Percentiles rank a stretch among this genome's conserved stretches.
phyloP scores from a whole-genome alignment of 1,284 basidiomycete genomes.

The Ganoderma leucocontextum region DNA sequence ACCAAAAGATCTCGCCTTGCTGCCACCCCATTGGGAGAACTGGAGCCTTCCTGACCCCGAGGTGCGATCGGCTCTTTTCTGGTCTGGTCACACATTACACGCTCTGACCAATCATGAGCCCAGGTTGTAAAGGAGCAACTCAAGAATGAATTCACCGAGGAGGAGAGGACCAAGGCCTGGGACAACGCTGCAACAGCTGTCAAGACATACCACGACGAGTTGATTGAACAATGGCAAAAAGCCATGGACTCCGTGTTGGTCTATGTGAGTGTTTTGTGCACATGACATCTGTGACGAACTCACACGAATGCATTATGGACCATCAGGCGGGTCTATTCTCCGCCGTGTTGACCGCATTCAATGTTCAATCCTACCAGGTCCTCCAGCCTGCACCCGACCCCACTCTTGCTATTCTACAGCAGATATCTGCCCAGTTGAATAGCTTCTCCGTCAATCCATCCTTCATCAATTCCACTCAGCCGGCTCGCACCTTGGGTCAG shows the following conservation, averaged over 20 bases:
- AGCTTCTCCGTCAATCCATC: conserved; percentile 9
- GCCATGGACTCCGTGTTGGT: conserved; percentile 17
- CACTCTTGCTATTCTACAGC: conserved; percentile 2
- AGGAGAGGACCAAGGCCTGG: conserved; percentile 2
- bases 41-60: not conserved
- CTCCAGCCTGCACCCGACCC: conserved; percentile 15
- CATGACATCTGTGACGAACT: not conserved
- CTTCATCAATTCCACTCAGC: too few relatives aligned
- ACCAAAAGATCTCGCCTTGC: too few relatives aligned
- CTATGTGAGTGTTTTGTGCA: not conserved
- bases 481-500: conserved; percentile 8
- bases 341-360: conserved; percentile 20
- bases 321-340: conserved; percentile 17
- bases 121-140: not conserved
- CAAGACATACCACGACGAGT: conserved; percentile 7
- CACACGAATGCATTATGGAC: too few relatives aligned
- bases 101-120: not conserved
- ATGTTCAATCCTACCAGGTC: conserved; percentile 15
- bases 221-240: conserved; percentile 10
- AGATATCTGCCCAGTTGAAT: conserved; percentile 15
- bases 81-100: not conserved
- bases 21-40: not conserved
- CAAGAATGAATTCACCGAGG: conserved; percentile 4
- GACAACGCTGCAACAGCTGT: conserved; percentile 1
- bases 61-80: not conserved